Conservation (phyloP, 2,329 filamentous ascomycete genomes). For the Ophiostoma australiae region DNA sequence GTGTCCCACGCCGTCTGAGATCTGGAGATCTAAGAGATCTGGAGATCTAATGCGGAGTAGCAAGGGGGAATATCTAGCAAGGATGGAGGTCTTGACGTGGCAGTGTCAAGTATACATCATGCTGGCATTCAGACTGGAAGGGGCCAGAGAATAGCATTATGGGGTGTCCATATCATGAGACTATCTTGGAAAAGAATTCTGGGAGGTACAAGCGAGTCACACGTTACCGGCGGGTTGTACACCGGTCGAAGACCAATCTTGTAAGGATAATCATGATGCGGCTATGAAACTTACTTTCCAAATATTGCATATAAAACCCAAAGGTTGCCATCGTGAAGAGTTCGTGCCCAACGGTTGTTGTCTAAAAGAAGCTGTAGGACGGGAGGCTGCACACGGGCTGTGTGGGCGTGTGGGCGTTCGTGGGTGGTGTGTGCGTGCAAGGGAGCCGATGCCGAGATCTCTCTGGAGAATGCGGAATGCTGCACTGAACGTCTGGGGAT, state of each 20-base stretch:
- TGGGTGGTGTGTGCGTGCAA: not conserved
- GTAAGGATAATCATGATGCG: not conserved
- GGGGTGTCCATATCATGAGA: not conserved
- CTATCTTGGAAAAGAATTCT: not conserved
- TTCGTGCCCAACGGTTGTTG: not conserved
- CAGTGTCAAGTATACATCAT: conserved; percentile 5
- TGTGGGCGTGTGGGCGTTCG: not conserved
- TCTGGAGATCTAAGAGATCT: conserved; percentile 22
- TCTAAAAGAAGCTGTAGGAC: not conserved
- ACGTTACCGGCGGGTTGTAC: not conserved
- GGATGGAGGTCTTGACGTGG: not conserved
- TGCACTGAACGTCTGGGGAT: not conserved
- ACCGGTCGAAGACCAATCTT: not conserved
- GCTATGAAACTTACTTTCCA: conserved; percentile 60
- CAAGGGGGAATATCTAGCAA: not conserved
- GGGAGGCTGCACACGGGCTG: not conserved
- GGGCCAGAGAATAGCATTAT: not conserved
- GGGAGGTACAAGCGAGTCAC: not conserved
- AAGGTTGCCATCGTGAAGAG: conserved; percentile 46
- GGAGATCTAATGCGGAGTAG: conserved; percentile 17
- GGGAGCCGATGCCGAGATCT: not conserved
- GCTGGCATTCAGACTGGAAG: not conserved
- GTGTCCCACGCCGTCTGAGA: conserved; percentile 18
- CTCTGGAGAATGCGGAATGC: not conserved
- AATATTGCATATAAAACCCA: conserved; percentile 67